phyloP scores from a whole-genome alignment of 495 filamentous ascomycete species.

The Schizothecium vesticola region DNA sequence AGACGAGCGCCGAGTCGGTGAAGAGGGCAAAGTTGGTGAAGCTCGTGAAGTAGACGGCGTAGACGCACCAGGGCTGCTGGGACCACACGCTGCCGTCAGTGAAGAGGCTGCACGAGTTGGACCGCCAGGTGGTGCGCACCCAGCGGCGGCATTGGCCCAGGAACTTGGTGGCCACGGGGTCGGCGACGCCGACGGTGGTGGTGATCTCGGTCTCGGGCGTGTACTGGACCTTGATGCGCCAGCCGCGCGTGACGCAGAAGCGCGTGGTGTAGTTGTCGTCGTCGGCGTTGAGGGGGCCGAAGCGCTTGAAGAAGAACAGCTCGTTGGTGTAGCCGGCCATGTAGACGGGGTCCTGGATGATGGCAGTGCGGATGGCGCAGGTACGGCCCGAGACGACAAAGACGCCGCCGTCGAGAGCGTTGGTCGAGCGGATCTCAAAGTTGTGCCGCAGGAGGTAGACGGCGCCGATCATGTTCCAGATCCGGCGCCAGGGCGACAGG shows the following conservation, averaged over 20 bases:
- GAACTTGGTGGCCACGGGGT: slow-evolving; percentile 44
- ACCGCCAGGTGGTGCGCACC: slow-evolving; percentile 62
- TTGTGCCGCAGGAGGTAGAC: slow-evolving; percentile 54
- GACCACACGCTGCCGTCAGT: slow-evolving; percentile 29
- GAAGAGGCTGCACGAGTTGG: slow-evolving; percentile 53
- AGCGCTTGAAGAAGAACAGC: slow-evolving; percentile 43
- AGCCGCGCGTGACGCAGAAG: slow-evolving; percentile 51
- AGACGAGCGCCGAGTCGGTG: slow-evolving; percentile 48
- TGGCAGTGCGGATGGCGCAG: slow-evolving; percentile 42
- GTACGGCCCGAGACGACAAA: slow-evolving; percentile 53
- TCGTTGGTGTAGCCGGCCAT: slow-evolving; percentile 53
- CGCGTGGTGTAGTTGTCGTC: slow-evolving; percentile 69
- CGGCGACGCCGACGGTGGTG: slow-evolving; percentile 49
- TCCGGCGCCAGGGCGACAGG: slow-evolving; percentile 24
- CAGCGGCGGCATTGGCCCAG: slow-evolving; percentile 55
- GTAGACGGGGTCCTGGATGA: slow-evolving; percentile 43
- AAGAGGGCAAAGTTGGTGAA: slow-evolving; percentile 56
- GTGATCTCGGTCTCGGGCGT: slow-evolving; percentile 51
- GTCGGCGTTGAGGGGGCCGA: slow-evolving; percentile 52
- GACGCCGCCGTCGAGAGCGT: slow-evolving; percentile 51
- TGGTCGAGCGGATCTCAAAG: slow-evolving; percentile 51
- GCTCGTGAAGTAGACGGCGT: slow-evolving; percentile 55
- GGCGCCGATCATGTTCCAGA: slow-evolving; percentile 50
- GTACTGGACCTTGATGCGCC: slow-evolving; percentile 59
- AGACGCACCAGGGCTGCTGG: slow-evolving; percentile 56